These are phyloP conservation scores for Hansenula anomala DNA, from an alignment of 1,139 yeast genomes.

Conservation along the genomic window DNA sequence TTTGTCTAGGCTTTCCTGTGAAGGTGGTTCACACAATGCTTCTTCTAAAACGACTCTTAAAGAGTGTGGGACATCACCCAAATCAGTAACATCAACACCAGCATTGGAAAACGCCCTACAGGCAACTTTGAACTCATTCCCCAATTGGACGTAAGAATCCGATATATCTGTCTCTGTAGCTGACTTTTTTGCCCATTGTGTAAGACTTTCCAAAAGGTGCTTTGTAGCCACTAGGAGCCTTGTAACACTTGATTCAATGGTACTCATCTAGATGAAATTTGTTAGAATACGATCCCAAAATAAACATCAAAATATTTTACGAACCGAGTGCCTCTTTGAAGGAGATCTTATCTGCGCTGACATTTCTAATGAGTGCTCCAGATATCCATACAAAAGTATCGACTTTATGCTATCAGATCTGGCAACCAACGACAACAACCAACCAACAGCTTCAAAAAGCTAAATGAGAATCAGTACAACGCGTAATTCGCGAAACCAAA, in stretches of 20 bases:
- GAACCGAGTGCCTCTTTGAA: slow-evolving; percentile 23
- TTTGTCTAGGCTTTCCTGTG: slow-evolving; percentile 75
- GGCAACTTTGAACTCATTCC: slow-evolving; percentile 89
- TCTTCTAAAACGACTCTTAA: slow-evolving; percentile 76
- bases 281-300: slow-evolving; percentile 1
- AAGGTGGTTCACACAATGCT: slow-evolving; percentile 81
- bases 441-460: no score
- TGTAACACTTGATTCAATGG: slow-evolving; percentile 82
- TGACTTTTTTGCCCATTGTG: slow-evolving; percentile 83
- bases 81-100: slow-evolving; percentile 64
- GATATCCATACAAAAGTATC: no score
- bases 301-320: no score
- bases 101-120: slow-evolving; percentile 67
- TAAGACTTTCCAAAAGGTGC: slow-evolving; percentile 75
- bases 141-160: slow-evolving; percentile 86
- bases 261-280: slow-evolving; percentile 33
- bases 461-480: no score
- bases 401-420: no score
- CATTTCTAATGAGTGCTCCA: neutral
- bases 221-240: slow-evolving; percentile 84
- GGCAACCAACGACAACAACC: no score
- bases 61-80: slow-evolving; percentile 74
- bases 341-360: slow-evolving; percentile 2
- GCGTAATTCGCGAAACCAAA: neutral
- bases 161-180: slow-evolving; percentile 85